Conservation (phyloP, 768 basidiomycete species). For the Lentinula sp. region DNA sequence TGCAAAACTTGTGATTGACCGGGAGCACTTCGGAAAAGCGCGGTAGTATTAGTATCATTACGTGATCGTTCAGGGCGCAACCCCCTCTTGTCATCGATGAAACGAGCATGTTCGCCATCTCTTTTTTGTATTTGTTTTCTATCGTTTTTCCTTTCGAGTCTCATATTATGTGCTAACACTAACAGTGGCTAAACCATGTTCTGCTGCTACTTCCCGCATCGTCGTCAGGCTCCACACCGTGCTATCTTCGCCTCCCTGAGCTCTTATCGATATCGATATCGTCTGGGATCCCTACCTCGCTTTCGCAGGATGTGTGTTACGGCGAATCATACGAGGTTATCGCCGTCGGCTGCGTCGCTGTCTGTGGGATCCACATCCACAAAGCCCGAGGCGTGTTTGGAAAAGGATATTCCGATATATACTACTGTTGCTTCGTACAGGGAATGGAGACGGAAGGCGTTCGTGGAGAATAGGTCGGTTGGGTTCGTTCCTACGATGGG, state of each 20-base stretch:
- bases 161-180: no score
- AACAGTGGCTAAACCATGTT: no score
- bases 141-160: no score
- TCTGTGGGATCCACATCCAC: conserved; percentile 10
- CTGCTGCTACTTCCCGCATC: not conserved
- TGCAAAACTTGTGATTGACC: no score
- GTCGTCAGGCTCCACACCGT: not conserved
- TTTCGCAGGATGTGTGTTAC: not conserved
- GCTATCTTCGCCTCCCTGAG: not conserved
- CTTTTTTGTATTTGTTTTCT: no score
- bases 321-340: not conserved
- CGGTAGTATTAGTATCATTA: no score
- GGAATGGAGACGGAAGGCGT: conserved; percentile 68
- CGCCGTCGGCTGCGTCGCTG: conserved; percentile 1
- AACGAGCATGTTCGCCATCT: no score
- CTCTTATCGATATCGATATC: not conserved
- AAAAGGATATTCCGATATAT: conserved; percentile 36
- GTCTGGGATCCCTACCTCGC: not conserved
- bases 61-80: no score
- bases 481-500: conserved; percentile 99
- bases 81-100: no score
- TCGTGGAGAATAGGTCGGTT: conserved; percentile 55
- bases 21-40: no score
- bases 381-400: conserved; percentile 14
- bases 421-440: conserved; percentile 57